Percentiles rank a stretch among this genome's conserved stretches.
Evolutionary conservation across 2,329 filamentous ascomycete species (phyloP).

Genomic region (Rutstroemia sydowiana): DNA sequence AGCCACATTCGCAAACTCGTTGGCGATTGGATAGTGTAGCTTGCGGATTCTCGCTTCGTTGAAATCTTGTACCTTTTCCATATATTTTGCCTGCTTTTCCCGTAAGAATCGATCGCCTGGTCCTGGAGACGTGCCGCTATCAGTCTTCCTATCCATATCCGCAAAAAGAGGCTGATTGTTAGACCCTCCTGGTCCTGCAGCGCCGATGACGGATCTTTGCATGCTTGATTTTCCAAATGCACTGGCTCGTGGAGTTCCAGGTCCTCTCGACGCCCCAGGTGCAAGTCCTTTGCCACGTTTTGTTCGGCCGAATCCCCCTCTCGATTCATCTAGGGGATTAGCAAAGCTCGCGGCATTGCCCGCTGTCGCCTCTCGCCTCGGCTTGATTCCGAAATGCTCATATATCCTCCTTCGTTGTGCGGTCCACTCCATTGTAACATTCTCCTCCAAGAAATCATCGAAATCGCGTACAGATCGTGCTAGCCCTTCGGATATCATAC

Average conservation of each 20-base stretch:
- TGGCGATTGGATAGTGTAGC: constrained; percentile 63
- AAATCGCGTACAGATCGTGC: constrained; percentile 86
- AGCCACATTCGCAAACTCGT: constrained; percentile 70
- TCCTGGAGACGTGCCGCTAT: constrained; percentile 37
- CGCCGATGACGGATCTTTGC: constrained; percentile 81
- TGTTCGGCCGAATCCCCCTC: constrained; percentile 52
- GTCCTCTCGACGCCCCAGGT: constrained; percentile 27
- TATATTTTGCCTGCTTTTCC: constrained; percentile 77
- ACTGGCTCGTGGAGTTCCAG: constrained; percentile 37
- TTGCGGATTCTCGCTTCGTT: constrained; percentile 65
- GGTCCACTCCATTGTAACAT: constrained; percentile 93
- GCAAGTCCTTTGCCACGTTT: constrained; percentile 41
- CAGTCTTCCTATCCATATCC: constrained; percentile 56
- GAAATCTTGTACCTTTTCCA: constrained; percentile 69
- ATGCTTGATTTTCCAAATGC: constrained; percentile 63
- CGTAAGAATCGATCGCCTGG: constrained; percentile 69
- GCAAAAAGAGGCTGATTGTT: constrained; percentile 57
- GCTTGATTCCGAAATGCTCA: constrained; percentile 86
- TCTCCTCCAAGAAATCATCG: constrained; percentile 88
- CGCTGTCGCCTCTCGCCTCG: constrained; percentile 38
- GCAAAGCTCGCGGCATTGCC: constrained; percentile 22
- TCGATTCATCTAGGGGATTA: constrained; percentile 34
- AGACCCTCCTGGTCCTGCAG: constrained; percentile 58
- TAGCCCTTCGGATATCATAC: constrained; percentile 86
- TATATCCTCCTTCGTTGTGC: constrained; percentile 88